Percentiles rank a stretch among this genome's conserved stretches.
phyloP scores from a whole-genome alignment of 2,329 filamentous ascomycete species.

The Aspergillus sp. region DNA sequence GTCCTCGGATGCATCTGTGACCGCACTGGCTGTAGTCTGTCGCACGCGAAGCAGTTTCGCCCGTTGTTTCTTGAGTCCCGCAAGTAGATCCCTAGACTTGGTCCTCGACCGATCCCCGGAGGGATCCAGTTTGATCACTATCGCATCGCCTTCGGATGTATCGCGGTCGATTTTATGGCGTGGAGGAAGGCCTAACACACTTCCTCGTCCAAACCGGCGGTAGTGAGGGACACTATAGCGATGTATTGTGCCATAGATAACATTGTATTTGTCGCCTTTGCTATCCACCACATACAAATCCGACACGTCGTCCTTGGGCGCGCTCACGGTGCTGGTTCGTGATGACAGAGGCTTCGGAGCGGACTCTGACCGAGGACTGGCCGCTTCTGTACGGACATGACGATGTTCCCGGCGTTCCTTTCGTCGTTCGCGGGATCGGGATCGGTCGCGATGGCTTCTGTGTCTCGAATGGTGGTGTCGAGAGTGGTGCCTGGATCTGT shows the following conservation, averaged over 20 bases:
- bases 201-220: slow-evolving; percentile 65
- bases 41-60: slow-evolving; percentile 26
- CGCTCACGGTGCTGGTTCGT: slow-evolving; percentile 13
- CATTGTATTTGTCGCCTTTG: slow-evolving; percentile 73
- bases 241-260: slow-evolving; percentile 72
- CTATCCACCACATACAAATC: slow-evolving; percentile 64
- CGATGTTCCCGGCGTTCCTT: slow-evolving; percentile 14
- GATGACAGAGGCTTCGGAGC: slow-evolving; percentile 3
- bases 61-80: slow-evolving; percentile 22
- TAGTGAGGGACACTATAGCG: slow-evolving; percentile 71
- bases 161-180: slow-evolving; percentile 67
- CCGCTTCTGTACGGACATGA: slow-evolving; percentile 11
- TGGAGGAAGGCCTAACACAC: slow-evolving; percentile 64
- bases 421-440: slow-evolving; percentile 20
- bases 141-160: slow-evolving; percentile 42
- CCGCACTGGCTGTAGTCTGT: slow-evolving; percentile 20
- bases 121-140: slow-evolving; percentile 34
- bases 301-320: slow-evolving; percentile 14
- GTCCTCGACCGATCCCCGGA: slow-evolving; percentile 46
- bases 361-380: slow-evolving; percentile 9
- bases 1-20: slow-evolving; percentile 19
- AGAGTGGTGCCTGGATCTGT: slow-evolving; percentile 21
- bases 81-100: slow-evolving; percentile 44
- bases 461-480: slow-evolving; percentile 18
- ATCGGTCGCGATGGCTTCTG: slow-evolving; percentile 23